phyloP scores from a whole-genome alignment of 306 rosid genomes.

The Quercus robur region DNA sequence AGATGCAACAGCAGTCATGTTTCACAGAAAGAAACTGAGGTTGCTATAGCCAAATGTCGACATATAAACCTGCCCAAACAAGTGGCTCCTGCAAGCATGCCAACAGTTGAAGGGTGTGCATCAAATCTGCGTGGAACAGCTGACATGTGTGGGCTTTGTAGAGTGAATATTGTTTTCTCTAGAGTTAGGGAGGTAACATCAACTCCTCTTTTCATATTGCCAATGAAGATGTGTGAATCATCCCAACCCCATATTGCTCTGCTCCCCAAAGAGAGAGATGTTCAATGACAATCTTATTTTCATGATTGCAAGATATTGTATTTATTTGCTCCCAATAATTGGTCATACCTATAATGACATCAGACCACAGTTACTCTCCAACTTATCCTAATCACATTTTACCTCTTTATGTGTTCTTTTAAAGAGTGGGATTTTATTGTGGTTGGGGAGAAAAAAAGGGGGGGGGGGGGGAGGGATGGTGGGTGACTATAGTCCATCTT shows the following conservation, averaged over 20 bases:
- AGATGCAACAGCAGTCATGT: too few relatives aligned
- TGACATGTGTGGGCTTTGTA: slow-evolving; percentile 59
- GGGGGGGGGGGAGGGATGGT: too few relatives aligned
- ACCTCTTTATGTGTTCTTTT: too few relatives aligned
- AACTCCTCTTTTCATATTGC: too few relatives aligned
- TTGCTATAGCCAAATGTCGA: slow-evolving; percentile 23
- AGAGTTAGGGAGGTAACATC: slow-evolving; percentile 27
- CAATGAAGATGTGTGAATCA: too few relatives aligned
- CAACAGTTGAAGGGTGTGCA: slow-evolving; percentile 46
- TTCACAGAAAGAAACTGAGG: not conserved
- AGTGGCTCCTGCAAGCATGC: slow-evolving; percentile 48
- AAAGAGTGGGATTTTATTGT: too few relatives aligned
- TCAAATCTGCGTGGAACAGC: slow-evolving; percentile 84
- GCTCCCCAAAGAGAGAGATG: slow-evolving; percentile 17
- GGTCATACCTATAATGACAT: not conserved
- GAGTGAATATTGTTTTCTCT: slow-evolving; percentile 33
- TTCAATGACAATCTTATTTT: not conserved
- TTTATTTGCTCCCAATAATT: too few relatives aligned
- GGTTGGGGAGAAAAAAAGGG: too few relatives aligned
- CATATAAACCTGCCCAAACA: slow-evolving; percentile 43
- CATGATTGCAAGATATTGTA: not conserved
- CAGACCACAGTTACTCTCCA: too few relatives aligned
- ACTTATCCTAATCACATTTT: too few relatives aligned
- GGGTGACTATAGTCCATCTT: too few relatives aligned
- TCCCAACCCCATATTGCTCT: slow-evolving; percentile 36